Conservation (phyloP, 352 stramenopile species). For the Phytophthora brassicae region DNA sequence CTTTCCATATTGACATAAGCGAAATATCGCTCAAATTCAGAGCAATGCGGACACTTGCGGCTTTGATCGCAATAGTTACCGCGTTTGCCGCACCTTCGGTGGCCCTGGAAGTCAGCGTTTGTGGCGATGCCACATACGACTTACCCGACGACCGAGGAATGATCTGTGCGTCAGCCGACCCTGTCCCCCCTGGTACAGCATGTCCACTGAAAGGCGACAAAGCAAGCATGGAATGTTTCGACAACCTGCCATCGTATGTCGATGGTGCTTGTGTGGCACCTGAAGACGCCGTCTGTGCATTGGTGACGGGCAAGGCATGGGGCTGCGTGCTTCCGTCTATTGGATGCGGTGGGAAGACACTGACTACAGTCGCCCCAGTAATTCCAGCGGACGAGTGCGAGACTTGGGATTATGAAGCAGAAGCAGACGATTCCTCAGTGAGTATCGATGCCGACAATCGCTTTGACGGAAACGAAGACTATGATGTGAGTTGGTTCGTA, state of each 20-base stretch:
- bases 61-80: neutral
- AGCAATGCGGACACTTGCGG: slow-evolving; percentile 17
- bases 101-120: slow-evolving; percentile 25
- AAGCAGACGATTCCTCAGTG: neutral
- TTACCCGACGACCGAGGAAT: slow-evolving; percentile 35
- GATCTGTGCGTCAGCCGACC: slow-evolving; percentile 48
- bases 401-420: slow-evolving; percentile 32
- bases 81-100: slow-evolving; percentile 10
- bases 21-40: neutral
- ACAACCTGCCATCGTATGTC: slow-evolving; percentile 44
- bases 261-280: slow-evolving; percentile 31
- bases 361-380: slow-evolving; percentile 10
- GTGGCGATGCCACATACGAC: slow-evolving; percentile 32
- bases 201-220: slow-evolving; percentile 45
- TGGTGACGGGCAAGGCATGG: slow-evolving; percentile 44
- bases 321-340: slow-evolving; percentile 36
- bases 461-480: slow-evolving; percentile 26
- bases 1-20: slow-evolving; percentile 22
- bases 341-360: slow-evolving; percentile 13
- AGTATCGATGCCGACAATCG: slow-evolving; percentile 14
- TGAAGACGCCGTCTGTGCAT: slow-evolving; percentile 46
- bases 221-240: slow-evolving; percentile 42
- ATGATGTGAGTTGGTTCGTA: slow-evolving; percentile 35
- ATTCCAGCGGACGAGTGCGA: slow-evolving; percentile 16
- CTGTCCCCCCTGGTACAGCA: slow-evolving; percentile 23